Evolutionary conservation across 164 flowering plant genomes (phyloP).

Genomic region (Macadamia tetraphylla): DNA sequence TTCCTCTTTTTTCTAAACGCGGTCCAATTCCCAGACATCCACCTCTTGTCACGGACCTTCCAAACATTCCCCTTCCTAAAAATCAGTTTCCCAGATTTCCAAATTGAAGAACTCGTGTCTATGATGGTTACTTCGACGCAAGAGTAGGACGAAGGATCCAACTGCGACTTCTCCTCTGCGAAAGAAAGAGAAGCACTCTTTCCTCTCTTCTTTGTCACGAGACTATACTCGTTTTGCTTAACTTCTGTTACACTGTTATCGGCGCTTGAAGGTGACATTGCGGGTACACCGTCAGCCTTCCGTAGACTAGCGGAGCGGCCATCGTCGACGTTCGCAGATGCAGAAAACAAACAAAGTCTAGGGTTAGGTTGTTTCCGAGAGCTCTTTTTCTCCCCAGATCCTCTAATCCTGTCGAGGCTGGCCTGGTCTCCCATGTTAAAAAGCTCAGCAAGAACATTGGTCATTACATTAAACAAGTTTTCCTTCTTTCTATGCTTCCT

Average conservation of each 20-base stretch:
- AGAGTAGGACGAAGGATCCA: slow-evolving; percentile 38
- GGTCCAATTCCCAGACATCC: slow-evolving; percentile 19
- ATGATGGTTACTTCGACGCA: slow-evolving; percentile 67
- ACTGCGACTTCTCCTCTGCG: slow-evolving; percentile 24
- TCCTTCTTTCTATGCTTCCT: slow-evolving; percentile 6
- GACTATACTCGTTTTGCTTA: slow-evolving; percentile 3
- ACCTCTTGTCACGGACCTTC: slow-evolving; percentile 71
- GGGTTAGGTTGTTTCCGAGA: slow-evolving; percentile 70
- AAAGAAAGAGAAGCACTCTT: slow-evolving; percentile 6
- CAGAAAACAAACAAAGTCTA: slow-evolving; percentile 28
- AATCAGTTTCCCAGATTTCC: slow-evolving; percentile 73
- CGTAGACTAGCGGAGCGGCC: slow-evolving; percentile 6
- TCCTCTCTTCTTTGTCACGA: slow-evolving; percentile 10
- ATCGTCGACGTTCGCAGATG: slow-evolving; percentile 12
- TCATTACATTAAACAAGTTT: slow-evolving; percentile 32
- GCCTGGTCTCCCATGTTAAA: slow-evolving; percentile 46
- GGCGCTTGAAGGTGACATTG: slow-evolving; percentile 21
- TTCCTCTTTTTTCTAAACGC: slow-evolving; percentile 47
- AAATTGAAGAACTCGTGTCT: slow-evolving; percentile 62
- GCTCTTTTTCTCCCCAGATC: slow-evolving; percentile 22
- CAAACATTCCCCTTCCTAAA: slow-evolving; percentile 69
- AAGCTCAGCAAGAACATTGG: slow-evolving; percentile 58
- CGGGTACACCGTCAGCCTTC: slow-evolving; percentile 13
- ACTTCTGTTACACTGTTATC: slow-evolving; percentile 18
- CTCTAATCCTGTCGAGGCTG: not conserved